phyloP scores from a whole-genome alignment of 2,329 filamentous ascomycete genomes.

The Epichloe festucae region DNA sequence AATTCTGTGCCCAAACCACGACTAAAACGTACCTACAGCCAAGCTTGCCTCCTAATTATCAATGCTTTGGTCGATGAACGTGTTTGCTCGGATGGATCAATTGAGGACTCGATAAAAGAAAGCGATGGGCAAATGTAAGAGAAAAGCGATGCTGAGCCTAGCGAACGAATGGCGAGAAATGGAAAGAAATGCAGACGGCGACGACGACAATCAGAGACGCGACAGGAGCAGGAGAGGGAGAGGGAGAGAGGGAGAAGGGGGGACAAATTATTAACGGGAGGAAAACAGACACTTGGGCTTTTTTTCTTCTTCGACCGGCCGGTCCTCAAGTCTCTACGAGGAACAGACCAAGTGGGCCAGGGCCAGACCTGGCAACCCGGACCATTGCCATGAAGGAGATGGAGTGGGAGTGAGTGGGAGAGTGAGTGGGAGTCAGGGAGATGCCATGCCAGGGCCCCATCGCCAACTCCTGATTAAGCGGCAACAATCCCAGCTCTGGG shows the following conservation, averaged over 20 bases:
- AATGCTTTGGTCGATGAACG: not conserved
- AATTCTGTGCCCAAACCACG: not conserved
- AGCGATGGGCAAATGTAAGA: constrained; percentile 2
- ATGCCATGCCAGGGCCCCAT: constrained; percentile 2
- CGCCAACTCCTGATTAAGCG: constrained; percentile 1
- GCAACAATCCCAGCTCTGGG: not conserved
- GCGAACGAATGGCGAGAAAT: constrained; percentile 28
- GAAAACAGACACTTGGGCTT: constrained; percentile 1
- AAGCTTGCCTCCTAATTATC: not conserved
- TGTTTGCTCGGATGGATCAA: not conserved
- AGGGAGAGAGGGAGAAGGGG: constrained; percentile 10
- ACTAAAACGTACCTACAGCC: constrained; percentile 1
- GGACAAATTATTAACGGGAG: not conserved
- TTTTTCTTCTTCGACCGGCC: constrained; percentile 3
- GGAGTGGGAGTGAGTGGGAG: not conserved
- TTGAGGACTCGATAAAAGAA: constrained; percentile 1
- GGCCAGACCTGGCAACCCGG: constrained; percentile 1
- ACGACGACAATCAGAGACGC: constrained; percentile 13
- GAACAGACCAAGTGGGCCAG: constrained; percentile 7
- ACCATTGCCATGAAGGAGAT: not conserved
- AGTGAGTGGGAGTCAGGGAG: not conserved
- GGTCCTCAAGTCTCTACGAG: not conserved
- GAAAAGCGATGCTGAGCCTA: constrained; percentile 16
- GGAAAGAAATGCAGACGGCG: constrained; percentile 17
- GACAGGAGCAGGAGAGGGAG: constrained; percentile 13